Conservation (phyloP, 2,329 filamentous ascomycete species). For the Aureobasidium lini region DNA sequence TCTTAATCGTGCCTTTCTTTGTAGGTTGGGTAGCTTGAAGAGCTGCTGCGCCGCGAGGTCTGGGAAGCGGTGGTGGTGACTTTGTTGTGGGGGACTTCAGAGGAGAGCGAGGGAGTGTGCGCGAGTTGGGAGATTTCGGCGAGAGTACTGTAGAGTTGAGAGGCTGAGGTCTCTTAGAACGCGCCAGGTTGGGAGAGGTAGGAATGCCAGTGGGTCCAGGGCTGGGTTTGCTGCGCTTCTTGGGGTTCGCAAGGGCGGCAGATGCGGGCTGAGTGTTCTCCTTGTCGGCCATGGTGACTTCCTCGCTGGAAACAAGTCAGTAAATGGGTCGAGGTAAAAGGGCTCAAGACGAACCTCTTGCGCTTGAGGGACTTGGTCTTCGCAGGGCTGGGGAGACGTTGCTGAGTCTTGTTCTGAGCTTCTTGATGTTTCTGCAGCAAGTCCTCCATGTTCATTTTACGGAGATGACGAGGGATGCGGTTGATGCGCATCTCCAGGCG, state of each 20-base stretch:
- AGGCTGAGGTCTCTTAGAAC: slow-evolving; percentile 31
- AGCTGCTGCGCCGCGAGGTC: not conserved
- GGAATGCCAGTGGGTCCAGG: slow-evolving; percentile 21
- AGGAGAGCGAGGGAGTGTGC: slow-evolving; percentile 54
- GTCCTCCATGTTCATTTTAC: slow-evolving; percentile 76
- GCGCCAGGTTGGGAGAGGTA: slow-evolving; percentile 19
- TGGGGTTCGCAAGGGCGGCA: slow-evolving; percentile 53
- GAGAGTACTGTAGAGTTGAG: slow-evolving; percentile 58
- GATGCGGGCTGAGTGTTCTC: slow-evolving; percentile 59
- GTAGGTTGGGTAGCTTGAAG: not conserved
- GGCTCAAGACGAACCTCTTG: slow-evolving; percentile 24
- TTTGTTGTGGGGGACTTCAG: slow-evolving; percentile 35
- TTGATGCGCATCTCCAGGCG: slow-evolving; percentile 91
- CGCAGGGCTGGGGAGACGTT: not conserved
- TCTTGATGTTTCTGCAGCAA: slow-evolving; percentile 52
- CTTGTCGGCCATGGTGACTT: slow-evolving; percentile 59
- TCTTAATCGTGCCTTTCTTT: slow-evolving; percentile 6
- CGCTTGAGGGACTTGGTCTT: slow-evolving; percentile 23
- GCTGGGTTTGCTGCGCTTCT: slow-evolving; percentile 52
- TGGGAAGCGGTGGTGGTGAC: slow-evolving; percentile 10
- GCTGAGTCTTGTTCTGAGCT: slow-evolving; percentile 22
- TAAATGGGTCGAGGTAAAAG: slow-evolving; percentile 19
- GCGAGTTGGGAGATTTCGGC: slow-evolving; percentile 74
- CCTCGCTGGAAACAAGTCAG: slow-evolving; percentile 44
- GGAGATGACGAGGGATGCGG: slow-evolving; percentile 72